Evolutionary conservation across 2,329 filamentous ascomycete genomes (phyloP).

Genomic region (Neonectria sp.): DNA sequence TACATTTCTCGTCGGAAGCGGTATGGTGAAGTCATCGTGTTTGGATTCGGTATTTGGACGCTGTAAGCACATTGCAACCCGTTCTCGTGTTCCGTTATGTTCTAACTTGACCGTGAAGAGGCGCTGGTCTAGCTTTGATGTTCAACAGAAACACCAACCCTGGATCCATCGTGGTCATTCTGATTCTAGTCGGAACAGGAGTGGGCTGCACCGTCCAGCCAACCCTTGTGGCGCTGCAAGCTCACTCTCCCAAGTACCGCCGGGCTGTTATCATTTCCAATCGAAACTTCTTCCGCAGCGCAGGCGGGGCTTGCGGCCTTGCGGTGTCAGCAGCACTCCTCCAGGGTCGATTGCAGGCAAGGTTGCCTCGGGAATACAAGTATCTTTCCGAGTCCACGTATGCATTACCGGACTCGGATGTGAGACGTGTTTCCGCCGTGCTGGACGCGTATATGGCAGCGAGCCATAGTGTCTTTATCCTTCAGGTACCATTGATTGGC

Average conservation of each 20-base stretch:
- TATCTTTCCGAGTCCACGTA: conserved; percentile 28
- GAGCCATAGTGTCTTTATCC: conserved; percentile 25
- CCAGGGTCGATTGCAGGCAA: conserved; percentile 48
- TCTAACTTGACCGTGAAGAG: conserved; percentile 45
- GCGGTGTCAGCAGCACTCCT: conserved; percentile 69
- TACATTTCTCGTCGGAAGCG: conserved; percentile 71
- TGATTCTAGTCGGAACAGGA: conserved; percentile 65
- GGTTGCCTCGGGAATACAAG: conserved; percentile 42
- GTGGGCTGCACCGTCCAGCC: conserved; percentile 66
- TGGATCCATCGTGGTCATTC: conserved; percentile 64
- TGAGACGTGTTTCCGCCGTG: conserved; percentile 5
- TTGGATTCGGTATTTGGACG: conserved; percentile 54
- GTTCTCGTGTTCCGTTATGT: not conserved
- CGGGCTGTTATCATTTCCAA: conserved; percentile 74
- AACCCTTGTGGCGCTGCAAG: conserved; percentile 70
- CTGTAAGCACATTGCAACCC: conserved; percentile 42
- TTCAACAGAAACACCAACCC: conserved; percentile 62
- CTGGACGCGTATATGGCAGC: conserved; percentile 30
- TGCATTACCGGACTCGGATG: conserved; percentile 18
- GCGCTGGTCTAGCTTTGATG: conserved; percentile 66
- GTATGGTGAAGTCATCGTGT: conserved; percentile 72
- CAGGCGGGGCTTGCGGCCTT: conserved; percentile 70
- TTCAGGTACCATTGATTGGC: conserved; percentile 24
- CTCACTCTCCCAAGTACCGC: conserved; percentile 69
- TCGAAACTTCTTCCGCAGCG: conserved; percentile 73